Evolutionary conservation across 768 basidiomycete species (phyloP), one percentile per base, ranked within the genome.

Genomic region (Auricularia sp.): DNA sequence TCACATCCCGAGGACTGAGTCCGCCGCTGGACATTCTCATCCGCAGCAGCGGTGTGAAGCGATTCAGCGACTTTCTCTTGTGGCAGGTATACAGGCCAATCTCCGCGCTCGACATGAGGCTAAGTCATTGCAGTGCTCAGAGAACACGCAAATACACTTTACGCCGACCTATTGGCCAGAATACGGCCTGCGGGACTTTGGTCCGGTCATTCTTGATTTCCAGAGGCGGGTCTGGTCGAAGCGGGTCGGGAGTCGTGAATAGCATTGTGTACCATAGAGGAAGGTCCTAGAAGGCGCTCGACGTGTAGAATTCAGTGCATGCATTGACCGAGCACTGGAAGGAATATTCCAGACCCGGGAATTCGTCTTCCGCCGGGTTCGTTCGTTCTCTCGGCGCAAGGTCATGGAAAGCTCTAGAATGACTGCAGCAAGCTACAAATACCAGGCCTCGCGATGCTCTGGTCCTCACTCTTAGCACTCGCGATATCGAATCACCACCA

Each of bases 1-100:
- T 88, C 75, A 91, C 88, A 0, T 77, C 81, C 1, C 75, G 78
- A 34, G 84, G 74, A 12, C 85, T 82, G 21, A 89, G 86, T 69
- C 90, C 89, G 12, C 91, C 92, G 11, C 78, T 97, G 0, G 96
- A 98, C 70, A 83, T 99, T 59, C 82, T 98, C 62, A 79, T 99
- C 23, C 84, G 97, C 51, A 97, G 95, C 0, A 93, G 92, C 61
- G 93, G 94, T 11, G 97, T 96, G 4, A 87, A 84, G 65, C 82
- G 93, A 3, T 75, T 97, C 29, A 93, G 91, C 70, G 93, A 97
- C 69, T 99, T 87, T 72, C 74, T 98, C 72, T 83, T 95, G 16
- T 99, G 96, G 97, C 97, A 99, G 90, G 95, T 90, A 42, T 42
- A 64, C 65, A 84, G 76, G 2, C 14, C 29, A 29, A 29, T 29